Evolutionary conservation across 345 rosid genomes (phyloP), one percentile per base, ranked within the genome.

Genomic region (Acer negundo): DNA sequence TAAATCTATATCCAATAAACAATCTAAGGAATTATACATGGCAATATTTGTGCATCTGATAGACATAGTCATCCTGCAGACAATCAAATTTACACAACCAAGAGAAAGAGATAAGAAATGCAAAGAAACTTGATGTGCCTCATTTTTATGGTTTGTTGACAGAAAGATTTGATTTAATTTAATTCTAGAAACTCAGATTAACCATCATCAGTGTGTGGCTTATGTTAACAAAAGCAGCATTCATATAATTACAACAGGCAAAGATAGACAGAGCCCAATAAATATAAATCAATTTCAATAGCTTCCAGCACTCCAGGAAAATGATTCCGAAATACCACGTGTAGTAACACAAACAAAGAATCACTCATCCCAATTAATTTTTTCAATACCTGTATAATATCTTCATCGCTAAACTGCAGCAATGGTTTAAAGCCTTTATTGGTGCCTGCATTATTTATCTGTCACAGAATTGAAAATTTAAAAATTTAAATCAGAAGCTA

Each of bases 391-490:
- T 95, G 99, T 46, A 79, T 85, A 77, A 95, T 88, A 80, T 95
- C 99, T 78, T 88, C 97, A 85, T 95, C 93, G 3, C 88, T 86
- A 79, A 95, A 95, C 82, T 95, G 92, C 56, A 93, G 86, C 85
- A 93, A 47, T 0, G 98, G 99, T 81, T 95, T 90, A 65, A 95
- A 95, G 13, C 99, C 99, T 86, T 95, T 95, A 78, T 92, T 95
- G 20, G 94, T 90, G 82, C 98, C 99, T 47, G 97, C 97, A 74
- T 92, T 95, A 77, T 95, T 95, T 83, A 95, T 93, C 96, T 95
- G 89, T 44, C 73, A 28, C 68, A 66, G n/a, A 56, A 64, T 35
- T 6, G n/a, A 76, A 69, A 75, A 15, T 24, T 47, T 67, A 22
- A 80, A 59, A 72, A 26, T 2, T 13, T 2, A 77, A 24, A n/a